Evolutionary conservation across 331 rosid species (phyloP), one percentile per base, ranked within the genome.

Genomic region (Acacia pycnantha): DNA sequence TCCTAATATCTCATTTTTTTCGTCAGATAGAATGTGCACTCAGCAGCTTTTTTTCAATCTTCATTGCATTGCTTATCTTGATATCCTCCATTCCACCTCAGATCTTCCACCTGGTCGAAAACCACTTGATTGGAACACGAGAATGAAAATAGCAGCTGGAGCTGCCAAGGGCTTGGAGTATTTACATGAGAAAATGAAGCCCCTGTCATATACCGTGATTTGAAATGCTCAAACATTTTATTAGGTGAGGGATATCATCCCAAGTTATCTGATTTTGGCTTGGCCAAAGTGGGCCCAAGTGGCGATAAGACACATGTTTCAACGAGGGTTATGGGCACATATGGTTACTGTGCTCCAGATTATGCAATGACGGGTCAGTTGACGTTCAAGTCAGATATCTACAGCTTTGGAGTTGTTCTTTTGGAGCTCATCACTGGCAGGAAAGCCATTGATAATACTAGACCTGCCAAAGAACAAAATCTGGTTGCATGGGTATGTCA

Each of bases 351-450:
- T 44, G 95, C 93, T 46, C 87, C 87, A 18, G 82, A 75, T 81
- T 87, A 81, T 70, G 76, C 81, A n/a, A 74, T 53, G 79, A 92
- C 97, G 0, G 95, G 97, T 27, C 90, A 90, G 58, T 85, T 92
- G 78, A 88, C 97, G 29, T 88, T 92, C 77, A 89, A 92, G 82
- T 89, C 90, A 44, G 97, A 92, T 79, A 85, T 94, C 71, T 89
- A 89, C 82, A 92, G 92, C 87, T 90, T 94, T 29, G 98, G 97
- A 40, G 95, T 94, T 79, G 94, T 92, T 87, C 97, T 94, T 80
- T 84, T 92, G 85, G 98, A 94, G 87, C 87, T 94, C 77, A 87
- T 94, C 77, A 89, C 92, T 0, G 98, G 98, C 14, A 81, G 92
- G 85, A 90, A 85, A 82, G 91, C 91, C 14, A 81, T 89, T 62